Conservation (phyloP, 208 protist genomes). For the Eutreptiella sp. region DNA sequence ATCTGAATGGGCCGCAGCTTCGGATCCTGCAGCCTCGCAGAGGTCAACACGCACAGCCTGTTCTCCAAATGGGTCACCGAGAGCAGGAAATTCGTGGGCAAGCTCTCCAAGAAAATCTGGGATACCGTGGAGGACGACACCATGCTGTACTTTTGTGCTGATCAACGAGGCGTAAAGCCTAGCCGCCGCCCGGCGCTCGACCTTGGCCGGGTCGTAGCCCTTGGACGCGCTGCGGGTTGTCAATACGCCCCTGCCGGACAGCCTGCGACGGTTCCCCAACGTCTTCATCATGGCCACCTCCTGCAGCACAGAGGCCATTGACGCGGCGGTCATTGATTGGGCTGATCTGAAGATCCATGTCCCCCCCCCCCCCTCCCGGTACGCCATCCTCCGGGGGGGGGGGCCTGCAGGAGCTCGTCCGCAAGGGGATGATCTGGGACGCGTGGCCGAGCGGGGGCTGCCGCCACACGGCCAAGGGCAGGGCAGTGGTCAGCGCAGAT, state of each 20-base stretch:
- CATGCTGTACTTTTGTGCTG: conserved; percentile 72
- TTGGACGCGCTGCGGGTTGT: conserved; percentile 87
- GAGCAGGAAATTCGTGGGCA: conserved; percentile 91
- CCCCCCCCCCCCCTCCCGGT: conserved; percentile 69
- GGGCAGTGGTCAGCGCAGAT: no score
- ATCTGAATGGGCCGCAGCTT: conserved; percentile 41
- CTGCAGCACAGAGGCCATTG: conserved; percentile 85
- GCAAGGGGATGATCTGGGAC: conserved; percentile 40
- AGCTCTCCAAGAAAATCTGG: conserved; percentile 78
- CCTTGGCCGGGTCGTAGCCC: conserved; percentile 80
- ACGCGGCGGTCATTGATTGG: conserved; percentile 89
- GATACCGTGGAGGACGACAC: conserved; percentile 55
- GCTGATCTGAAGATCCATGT: conserved; percentile 89
- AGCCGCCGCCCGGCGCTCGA: conserved; percentile 71
- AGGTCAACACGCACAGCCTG: conserved; percentile 89
- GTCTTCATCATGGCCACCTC: conserved; percentile 88
- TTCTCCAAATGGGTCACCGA: conserved; percentile 95
- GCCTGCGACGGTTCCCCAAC: conserved; percentile 69
- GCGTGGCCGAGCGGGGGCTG: no score
- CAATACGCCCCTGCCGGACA: conserved; percentile 90
- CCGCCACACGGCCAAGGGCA: no score
- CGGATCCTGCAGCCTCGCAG: conserved; percentile 55
- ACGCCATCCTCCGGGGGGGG: conserved; percentile 61
- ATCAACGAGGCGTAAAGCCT: conserved; percentile 94
- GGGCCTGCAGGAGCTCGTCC: conserved; percentile 66